Evolutionary conservation across 2,329 filamentous ascomycete species (phyloP), one percentile per base, ranked within the genome.

Genomic region (Fusarium sp.): DNA sequence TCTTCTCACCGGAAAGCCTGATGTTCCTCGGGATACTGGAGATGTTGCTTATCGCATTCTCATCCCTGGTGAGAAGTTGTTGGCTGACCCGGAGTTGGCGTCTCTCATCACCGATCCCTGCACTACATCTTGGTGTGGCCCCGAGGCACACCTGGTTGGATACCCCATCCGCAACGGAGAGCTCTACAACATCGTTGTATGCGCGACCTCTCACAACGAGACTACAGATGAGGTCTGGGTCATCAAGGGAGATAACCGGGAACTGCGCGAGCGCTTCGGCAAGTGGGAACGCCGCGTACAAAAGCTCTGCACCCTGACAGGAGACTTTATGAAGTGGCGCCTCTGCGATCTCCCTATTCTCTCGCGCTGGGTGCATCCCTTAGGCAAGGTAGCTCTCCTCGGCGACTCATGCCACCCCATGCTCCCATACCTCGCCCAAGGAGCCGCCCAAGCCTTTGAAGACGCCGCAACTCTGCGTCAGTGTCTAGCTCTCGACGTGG

Each of bases 31-130:
- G 10, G 85, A 87, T 1, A 91, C 89, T 0, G 89, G 89, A 1
- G 89, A 92, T 74, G 77, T 92, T 15, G 90, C 89, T 2, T 92
- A 91, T 73, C 82, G 90, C 3, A 86, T 91, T 43, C 85, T 90
- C 0, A 80, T 92, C 9, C 76, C 79, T 3, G 75, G 85, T 0
- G 82, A 87, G 13, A 80, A 89, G 9, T 9, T 60, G 48, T 81
- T 90, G 4, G 67, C 78, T 1, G 87, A 89, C 48, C 81, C n/a
- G 3, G 82, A 84, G 40, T 76, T 91, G 15, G 78, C 80, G 30
- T 79, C 83, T 0, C 87, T 87, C 78, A 84, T 91, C 2, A 74
- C 81, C 18, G 84, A 85, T 1, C 86, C 87, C 0, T 79, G 81
- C 8, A 83, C 85, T 23, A 83, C 88, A 70, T 88, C 90, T 73